phyloP scores from a whole-genome alignment of 2,329 filamentous ascomycete species.

The Colletotrichum camelliae region DNA sequence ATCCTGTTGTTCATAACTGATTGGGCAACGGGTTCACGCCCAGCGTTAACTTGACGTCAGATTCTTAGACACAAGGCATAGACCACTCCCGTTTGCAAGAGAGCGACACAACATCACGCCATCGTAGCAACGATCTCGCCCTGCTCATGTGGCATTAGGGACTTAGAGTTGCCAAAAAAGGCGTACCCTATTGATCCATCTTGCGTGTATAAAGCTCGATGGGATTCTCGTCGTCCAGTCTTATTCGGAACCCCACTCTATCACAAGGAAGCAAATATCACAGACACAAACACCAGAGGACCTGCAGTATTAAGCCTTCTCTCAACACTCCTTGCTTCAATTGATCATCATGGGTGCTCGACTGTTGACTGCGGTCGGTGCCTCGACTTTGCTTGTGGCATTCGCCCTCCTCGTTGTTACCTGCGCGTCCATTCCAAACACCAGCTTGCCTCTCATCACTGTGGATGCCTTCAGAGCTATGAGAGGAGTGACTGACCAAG shows the following conservation, averaged over 20 bases:
- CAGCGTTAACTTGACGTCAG: not conserved
- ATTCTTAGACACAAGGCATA: not conserved
- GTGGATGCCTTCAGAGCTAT: not conserved
- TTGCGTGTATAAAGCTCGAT: not conserved
- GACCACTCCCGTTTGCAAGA: not conserved
- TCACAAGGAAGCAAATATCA: too few species aligned
- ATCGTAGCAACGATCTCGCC: not conserved
- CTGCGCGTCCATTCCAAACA: not conserved
- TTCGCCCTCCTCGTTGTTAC: not conserved
- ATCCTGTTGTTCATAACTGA: rapidly evolving
- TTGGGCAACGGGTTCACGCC: not conserved
- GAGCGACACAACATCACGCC: not conserved
- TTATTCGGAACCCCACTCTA: rapidly evolving
- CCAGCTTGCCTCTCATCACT: not conserved
- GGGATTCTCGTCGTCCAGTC: too few species aligned
- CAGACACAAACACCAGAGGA: too few species aligned
- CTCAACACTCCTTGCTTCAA: too few species aligned
- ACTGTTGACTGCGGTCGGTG: not conserved
- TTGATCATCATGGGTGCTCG: not conserved
- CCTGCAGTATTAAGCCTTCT: too few species aligned
- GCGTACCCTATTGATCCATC: not conserved
- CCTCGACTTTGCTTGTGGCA: not conserved
- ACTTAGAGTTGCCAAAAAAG: not conserved
- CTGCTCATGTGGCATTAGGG: not conserved
- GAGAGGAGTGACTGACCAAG: not conserved